Evolutionary conservation across 2,329 filamentous ascomycete species (phyloP).

Genomic region (Daldinia eschscholtzii): DNA sequence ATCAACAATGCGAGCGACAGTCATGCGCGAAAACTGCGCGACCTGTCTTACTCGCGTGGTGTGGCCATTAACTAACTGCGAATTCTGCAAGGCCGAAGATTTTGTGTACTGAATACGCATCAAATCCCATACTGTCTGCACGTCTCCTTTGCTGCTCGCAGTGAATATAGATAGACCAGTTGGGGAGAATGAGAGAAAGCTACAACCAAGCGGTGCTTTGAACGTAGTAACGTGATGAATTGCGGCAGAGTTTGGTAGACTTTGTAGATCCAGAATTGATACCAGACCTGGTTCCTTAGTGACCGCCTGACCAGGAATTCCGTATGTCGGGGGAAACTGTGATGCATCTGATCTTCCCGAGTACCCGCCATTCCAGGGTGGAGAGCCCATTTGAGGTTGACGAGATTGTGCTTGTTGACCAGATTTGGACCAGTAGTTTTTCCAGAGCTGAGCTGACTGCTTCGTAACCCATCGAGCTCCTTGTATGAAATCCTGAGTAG

Average conservation of each 20-base stretch:
- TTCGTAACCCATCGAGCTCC: constrained; percentile 82
- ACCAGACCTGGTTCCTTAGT: constrained; percentile 78
- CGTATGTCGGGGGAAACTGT: constrained; percentile 83
- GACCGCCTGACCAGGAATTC: constrained; percentile 67
- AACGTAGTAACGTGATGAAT: constrained; percentile 79
- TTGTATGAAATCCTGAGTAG: constrained; percentile 82
- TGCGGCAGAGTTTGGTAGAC: constrained; percentile 64
- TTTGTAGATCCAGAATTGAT: constrained; percentile 78
- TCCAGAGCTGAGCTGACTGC: constrained; percentile 81
- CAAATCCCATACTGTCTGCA: constrained; percentile 85
- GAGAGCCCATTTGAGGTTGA: constrained; percentile 59
- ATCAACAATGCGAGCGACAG: constrained; percentile 89
- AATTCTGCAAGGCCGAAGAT: constrained; percentile 69
- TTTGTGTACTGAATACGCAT: constrained; percentile 74
- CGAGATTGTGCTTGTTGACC: constrained; percentile 60
- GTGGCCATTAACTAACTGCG: constrained; percentile 60
- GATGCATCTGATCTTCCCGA: constrained; percentile 61
- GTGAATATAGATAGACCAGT: constrained; percentile 81
- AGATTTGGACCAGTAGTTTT: constrained; percentile 78
- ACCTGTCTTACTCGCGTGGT: constrained; percentile 81
- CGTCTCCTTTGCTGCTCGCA: constrained; percentile 85
- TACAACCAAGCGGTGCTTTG: constrained; percentile 78
- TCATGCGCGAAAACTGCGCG: constrained; percentile 90
- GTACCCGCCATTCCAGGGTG: constrained; percentile 62
- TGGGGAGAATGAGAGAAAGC: constrained; percentile 83